Base-by-base conservation (phyloP, 2,329 filamentous ascomycete genomes). In the Colletotrichum siamense region DNA sequence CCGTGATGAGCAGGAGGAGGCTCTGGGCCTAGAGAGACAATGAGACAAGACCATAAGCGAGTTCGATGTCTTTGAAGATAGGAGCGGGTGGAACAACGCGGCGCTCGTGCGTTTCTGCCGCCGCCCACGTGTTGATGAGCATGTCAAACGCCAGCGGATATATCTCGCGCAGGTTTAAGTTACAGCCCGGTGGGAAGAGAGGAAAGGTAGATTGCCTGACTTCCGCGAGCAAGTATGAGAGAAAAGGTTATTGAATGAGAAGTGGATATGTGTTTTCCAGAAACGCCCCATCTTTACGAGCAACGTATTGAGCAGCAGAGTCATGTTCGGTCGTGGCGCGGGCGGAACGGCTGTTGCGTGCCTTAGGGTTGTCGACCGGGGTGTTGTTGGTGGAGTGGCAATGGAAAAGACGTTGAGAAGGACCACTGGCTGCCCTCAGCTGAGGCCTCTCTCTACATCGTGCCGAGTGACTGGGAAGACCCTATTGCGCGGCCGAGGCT, bases 261-360 rank as follows among this genome's bases (percentile, higher is more conserved):
- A 62, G 73, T 68, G 73, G 73, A 63, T 66, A 75, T 26, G n/a
- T n/a, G 62, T 44, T 67, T 67, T 44, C 28, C 28, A 63, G 69
- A 55, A 62, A 62, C 62, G 73, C n/a, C 73, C 69, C 69, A 72
- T 75, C 24, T 75, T 68, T 67, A 75, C 63, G 73, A 75, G 73
- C 26, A 52, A 52, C 8, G n/a, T 55, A 30, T 52, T 67, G 61
- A 57, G 68, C 59, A 62, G 52, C 61, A 72, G 73, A 71, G 61
- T 75, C 72, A 75, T 75, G 68, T 67, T 66, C 72, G 18, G n/a
- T 67, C 30, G 71, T 30, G 49, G 22, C 49, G 34, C 65, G 30
- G 66, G 66, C 66, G 67, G 67, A 70, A 65, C 67, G 61, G 49
- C 61, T 72, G 62, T 74, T 74, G 44, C 67, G 67, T 52, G 66